Base-by-base conservation (phyloP, 2,329 filamentous ascomycete genomes). In the Conoideocrella luteorostrata region DNA sequence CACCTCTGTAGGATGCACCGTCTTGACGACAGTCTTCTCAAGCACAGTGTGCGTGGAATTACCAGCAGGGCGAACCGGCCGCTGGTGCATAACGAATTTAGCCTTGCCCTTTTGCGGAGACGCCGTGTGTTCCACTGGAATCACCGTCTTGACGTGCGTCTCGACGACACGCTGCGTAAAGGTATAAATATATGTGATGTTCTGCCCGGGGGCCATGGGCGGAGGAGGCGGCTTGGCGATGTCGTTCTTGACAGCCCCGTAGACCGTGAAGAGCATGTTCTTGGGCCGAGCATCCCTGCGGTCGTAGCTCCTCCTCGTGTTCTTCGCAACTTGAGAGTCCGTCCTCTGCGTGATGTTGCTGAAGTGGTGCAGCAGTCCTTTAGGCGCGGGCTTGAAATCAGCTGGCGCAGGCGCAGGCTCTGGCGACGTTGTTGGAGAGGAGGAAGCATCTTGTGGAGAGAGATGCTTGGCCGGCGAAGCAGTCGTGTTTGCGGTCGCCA, bases 211-310 rank as follows among this genome's bases (percentile, higher is more conserved):
- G 13, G 51, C 57, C 59, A 58, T 58, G 17, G 52, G 58, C 2
- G 68, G 68, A 1, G 69, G 67, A 4, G 45, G 56, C 1, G 52
- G 57, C 23, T 52, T 62, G 23, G 50, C 48, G 4, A 47, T 46
- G 23, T 63, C 58, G 24, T 54, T 52, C 20, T 50, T 46, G 11
- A 68, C 48, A 43, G 61, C 56, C 35, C 59, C 68, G 56, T 74
- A 75, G 11, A 74, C 55, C 2, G 65, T 72, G 15, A 74, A 58
- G 6, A 72, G 60, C 60, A 51, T 56, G 44, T 50, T 48, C 0
- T 51, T 48, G 60, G 56, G 3, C n/a, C 28, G 11, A 7, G 53
- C 52, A 11, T 60, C 62, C 24, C 58, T 58, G 23, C 56, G 55
- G 6, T 45, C 49, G 13, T 37, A 18, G 7, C 4, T 30, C 11